Conservation (phyloP, 2,329 filamentous ascomycete species). For the Fusarium sp. region DNA sequence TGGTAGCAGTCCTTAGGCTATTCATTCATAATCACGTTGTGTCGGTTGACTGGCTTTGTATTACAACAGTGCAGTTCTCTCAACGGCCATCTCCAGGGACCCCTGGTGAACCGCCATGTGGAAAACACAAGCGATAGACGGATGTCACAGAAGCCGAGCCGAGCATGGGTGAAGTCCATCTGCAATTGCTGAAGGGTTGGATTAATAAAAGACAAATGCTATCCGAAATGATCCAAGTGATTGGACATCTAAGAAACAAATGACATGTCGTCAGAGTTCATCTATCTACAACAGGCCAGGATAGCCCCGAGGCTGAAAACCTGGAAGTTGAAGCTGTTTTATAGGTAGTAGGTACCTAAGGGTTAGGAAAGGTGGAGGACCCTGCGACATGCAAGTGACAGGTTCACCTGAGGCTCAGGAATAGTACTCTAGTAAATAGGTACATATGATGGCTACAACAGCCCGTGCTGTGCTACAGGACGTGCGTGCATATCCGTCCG, state of each 20-base stretch:
- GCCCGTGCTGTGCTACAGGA: neutral
- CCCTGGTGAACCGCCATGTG: constrained; percentile 42
- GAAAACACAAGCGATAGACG: constrained; percentile 34
- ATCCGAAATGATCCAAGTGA: neutral
- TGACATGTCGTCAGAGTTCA: neutral
- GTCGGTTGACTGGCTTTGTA: neutral
- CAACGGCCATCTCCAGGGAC: neutral
- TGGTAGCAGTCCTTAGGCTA: neutral
- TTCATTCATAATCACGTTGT: neutral
- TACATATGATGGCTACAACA: neutral
- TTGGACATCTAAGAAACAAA: neutral
- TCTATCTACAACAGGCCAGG: neutral
- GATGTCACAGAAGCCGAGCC: constrained; percentile 30
- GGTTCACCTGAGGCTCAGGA: constrained; percentile 45
- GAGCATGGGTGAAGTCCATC: constrained; percentile 16
- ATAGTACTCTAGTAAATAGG: neutral
- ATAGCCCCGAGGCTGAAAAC: neutral
- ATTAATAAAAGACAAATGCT: constrained; percentile 1
- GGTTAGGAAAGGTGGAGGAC: neutral
- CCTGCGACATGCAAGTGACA: constrained; percentile 29
- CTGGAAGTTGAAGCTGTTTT: neutral
- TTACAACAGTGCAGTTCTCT: neutral
- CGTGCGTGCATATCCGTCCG: neutral
- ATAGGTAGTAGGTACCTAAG: neutral
- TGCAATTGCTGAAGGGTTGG: constrained; percentile 17